Evolutionary conservation across 495 filamentous ascomycete species (phyloP).

Genomic region (Neurospora sublineolata): DNA sequence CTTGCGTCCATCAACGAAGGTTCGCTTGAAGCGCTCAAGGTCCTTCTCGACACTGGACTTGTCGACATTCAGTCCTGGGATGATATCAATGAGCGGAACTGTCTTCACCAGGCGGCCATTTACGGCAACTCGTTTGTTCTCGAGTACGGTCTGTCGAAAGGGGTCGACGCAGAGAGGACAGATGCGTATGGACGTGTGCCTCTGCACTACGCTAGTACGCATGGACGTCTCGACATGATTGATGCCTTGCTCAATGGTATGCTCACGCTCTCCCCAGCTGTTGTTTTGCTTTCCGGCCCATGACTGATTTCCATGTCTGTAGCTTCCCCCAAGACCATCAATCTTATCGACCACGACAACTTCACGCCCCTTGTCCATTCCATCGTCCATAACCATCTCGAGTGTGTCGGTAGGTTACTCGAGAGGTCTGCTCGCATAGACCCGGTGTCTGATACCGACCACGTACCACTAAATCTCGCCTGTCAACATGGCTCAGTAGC

Average conservation of each 20-base stretch:
- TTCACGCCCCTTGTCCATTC: constrained; percentile 93
- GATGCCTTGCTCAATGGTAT: constrained; percentile 52
- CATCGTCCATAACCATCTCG: constrained; percentile 72
- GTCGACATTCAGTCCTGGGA: constrained; percentile 84
- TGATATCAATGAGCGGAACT: constrained; percentile 95
- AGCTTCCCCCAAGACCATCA: constrained; percentile 52
- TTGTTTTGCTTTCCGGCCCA: neutral
- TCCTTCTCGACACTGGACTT: constrained; percentile 66
- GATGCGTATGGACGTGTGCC: constrained; percentile 94
- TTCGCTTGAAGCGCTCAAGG: constrained; percentile 61
- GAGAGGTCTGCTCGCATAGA: constrained; percentile 64
- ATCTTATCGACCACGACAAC: constrained; percentile 88
- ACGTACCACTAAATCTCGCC: constrained; percentile 86
- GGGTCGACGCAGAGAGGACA: constrained; percentile 62
- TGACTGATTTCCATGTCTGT: neutral
- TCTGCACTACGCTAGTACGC: constrained; percentile 91
- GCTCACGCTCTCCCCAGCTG: neutral
- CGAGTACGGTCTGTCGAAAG: constrained; percentile 53
- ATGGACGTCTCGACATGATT: constrained; percentile 80
- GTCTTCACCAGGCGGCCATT: constrained; percentile 87
- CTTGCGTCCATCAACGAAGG: constrained; percentile 76
- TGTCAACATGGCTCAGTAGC: constrained; percentile 80
- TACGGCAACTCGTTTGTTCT: constrained; percentile 72
- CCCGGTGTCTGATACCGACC: constrained; percentile 71
- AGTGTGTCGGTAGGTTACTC: constrained; percentile 68